Evolutionary conservation across 1,139 yeast genomes (phyloP).

Genomic region (Geotrichum candidum): DNA sequence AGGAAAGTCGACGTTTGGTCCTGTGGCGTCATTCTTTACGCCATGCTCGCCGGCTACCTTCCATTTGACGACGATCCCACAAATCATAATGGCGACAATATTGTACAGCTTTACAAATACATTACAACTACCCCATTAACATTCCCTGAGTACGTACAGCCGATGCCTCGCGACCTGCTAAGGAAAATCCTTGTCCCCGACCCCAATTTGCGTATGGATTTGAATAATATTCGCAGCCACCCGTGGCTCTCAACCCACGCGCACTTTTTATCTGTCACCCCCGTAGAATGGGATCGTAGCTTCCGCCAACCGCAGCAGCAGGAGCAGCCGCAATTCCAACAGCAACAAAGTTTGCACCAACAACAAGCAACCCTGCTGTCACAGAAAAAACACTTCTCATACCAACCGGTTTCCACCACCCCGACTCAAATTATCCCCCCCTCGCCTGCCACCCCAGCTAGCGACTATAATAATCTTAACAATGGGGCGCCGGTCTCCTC

Average conservation of each 20-base stretch:
- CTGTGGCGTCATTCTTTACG: constrained; percentile 88
- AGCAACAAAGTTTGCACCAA: not conserved
- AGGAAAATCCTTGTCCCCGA: constrained; percentile 80
- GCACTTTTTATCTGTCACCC: constrained; percentile 73
- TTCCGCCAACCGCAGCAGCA: constrained; percentile 14
- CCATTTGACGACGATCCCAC: constrained; percentile 98
- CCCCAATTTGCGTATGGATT: constrained; percentile 69
- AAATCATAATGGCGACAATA: constrained; percentile 94
- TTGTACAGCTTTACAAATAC: constrained; percentile 82
- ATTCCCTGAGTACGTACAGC: constrained; percentile 89
- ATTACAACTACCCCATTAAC: constrained; percentile 88
- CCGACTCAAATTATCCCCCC: constrained; percentile 4
- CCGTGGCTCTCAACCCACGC: constrained; percentile 83
- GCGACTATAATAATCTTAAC: constrained; percentile 9
- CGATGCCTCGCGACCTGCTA: constrained; percentile 84
- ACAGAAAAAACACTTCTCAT: not conserved
- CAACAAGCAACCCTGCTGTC: constrained; percentile 19
- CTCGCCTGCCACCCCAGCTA: constrained; percentile 5
- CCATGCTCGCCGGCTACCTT: constrained; percentile 94
- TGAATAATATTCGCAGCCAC: constrained; percentile 69
- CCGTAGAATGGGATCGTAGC: constrained; percentile 75
- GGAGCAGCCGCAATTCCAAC: not conserved
- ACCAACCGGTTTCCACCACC: not conserved
- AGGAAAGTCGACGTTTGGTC: constrained; percentile 96
- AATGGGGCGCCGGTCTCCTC: not conserved